Percentiles rank a stretch among this genome's conserved stretches.
Conservation (phyloP, 2,329 filamentous ascomycete species). For the Pyrenochaeta sp. region DNA sequence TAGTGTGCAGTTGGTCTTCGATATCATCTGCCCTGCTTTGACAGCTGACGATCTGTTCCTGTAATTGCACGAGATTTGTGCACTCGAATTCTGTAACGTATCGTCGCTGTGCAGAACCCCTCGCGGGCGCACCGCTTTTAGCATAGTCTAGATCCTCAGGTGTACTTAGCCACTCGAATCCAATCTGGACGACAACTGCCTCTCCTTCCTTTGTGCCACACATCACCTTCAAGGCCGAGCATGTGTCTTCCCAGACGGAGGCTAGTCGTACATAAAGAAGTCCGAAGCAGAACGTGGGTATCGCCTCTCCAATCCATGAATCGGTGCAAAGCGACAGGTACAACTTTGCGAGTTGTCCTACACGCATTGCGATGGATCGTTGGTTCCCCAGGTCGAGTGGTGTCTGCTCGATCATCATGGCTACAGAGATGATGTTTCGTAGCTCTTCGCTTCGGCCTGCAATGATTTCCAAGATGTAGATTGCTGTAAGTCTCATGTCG, state of each 20-base stretch:
- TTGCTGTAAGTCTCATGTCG: constrained; percentile 73
- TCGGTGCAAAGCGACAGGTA: constrained; percentile 69
- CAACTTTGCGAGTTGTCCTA: constrained; percentile 75
- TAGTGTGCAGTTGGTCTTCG: constrained; percentile 65
- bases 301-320: constrained; percentile 73
- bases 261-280: constrained; percentile 85
- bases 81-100: constrained; percentile 82
- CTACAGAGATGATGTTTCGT: constrained; percentile 65
- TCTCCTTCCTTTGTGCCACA: constrained; percentile 76
- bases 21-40: constrained; percentile 25
- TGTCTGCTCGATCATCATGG: constrained; percentile 82
- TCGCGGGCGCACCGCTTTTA: constrained; percentile 9
- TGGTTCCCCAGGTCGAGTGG: constrained; percentile 79
- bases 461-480: constrained; percentile 75
- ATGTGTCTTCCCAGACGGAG: constrained; percentile 86
- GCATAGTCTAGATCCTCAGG: constrained; percentile 16
- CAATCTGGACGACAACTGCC: constrained; percentile 72
- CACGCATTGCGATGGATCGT: constrained; percentile 81
- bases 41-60: constrained; percentile 26
- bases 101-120: constrained; percentile 27
- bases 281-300: constrained; percentile 87
- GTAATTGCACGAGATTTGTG: constrained; percentile 71
- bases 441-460: constrained; percentile 58
- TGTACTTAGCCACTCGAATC: constrained; percentile 76
- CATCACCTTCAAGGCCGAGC: constrained; percentile 77